phyloP scores from a whole-genome alignment of 169 alveolate species.

The Plasmodium gonderi region DNA sequence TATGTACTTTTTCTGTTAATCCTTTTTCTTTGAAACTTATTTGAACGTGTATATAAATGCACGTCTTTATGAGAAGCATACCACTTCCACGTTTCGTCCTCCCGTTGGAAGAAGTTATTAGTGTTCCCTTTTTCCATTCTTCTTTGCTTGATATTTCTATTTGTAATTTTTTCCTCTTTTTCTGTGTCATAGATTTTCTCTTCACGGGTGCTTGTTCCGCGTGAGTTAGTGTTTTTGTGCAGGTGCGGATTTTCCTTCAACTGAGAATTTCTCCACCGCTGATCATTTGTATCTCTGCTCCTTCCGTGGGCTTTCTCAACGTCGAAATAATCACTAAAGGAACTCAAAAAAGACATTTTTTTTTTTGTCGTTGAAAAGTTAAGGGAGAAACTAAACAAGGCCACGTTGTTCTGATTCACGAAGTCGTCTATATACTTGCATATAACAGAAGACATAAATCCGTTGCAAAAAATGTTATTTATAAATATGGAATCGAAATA shows the following conservation, averaged over 20 bases:
- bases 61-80: neutral
- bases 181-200: too few relatives aligned
- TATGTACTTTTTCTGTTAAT: neutral
- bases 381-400: slow-evolving; percentile 26
- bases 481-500: slow-evolving; percentile 23
- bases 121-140: neutral
- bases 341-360: slow-evolving; percentile 31
- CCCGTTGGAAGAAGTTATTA: neutral
- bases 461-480: slow-evolving; percentile 23
- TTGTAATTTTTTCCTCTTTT: neutral
- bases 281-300: neutral
- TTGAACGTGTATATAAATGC: neutral
- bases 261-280: too few relatives aligned
- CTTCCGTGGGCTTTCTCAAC: neutral
- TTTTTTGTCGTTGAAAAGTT: slow-evolving; percentile 1
- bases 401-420: slow-evolving; percentile 14
- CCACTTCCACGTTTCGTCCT: neutral
- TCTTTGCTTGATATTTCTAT: neutral
- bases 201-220: too few relatives aligned
- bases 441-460: slow-evolving; percentile 17
- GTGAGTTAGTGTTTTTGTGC: too few relatives aligned
- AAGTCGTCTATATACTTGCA: slow-evolving; percentile 9
- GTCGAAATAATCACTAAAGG: slow-evolving; percentile 25
- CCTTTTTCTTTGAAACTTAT: neutral
- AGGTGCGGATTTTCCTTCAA: too few relatives aligned